Evolutionary conservation across 2,329 filamentous ascomycete species (phyloP).

Genomic region (Paracoccidioides brasiliensis): DNA sequence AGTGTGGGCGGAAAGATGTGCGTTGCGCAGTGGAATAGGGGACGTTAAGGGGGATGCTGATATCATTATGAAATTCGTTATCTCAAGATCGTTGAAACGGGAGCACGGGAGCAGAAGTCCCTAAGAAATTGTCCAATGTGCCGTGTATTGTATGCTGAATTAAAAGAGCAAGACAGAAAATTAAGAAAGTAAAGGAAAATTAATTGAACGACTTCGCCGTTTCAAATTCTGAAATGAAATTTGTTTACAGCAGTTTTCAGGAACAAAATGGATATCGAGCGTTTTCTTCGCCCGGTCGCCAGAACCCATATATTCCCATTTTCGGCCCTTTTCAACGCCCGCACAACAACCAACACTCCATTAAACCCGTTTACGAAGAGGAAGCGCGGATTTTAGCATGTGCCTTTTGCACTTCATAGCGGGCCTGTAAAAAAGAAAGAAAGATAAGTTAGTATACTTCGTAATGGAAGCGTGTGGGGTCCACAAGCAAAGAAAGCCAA

Average conservation of each 20-base stretch:
- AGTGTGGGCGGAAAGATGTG: too few relatives aligned
- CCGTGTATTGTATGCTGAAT: background rate
- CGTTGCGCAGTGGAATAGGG: too few relatives aligned
- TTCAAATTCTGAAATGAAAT: slow-evolving; percentile 10
- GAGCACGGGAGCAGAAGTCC: background rate
- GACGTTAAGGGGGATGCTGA: too few relatives aligned
- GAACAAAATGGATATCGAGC: slow-evolving; percentile 6
- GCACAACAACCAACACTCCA: slow-evolving; percentile 24
- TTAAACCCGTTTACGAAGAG: slow-evolving; percentile 43
- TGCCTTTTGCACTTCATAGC: slow-evolving; percentile 95
- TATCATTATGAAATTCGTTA: background rate
- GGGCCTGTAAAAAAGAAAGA: slow-evolving; percentile 38
- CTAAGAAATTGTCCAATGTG: background rate
- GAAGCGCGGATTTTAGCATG: slow-evolving; percentile 82
- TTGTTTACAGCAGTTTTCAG: slow-evolving; percentile 12
- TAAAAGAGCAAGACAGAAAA: background rate
- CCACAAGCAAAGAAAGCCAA: background rate
- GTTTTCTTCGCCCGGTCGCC: slow-evolving; percentile 4
- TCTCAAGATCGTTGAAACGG: background rate
- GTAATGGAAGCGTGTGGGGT: background rate
- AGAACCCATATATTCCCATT: slow-evolving; percentile 7
- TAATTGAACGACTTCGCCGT: slow-evolving; percentile 8
- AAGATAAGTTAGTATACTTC: too few relatives aligned
- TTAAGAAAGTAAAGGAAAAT: background rate
- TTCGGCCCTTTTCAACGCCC: slow-evolving; percentile 27